phyloP scores from a whole-genome alignment of 2,329 filamentous ascomycete genomes.

The Pseudocercospora crystallina region DNA sequence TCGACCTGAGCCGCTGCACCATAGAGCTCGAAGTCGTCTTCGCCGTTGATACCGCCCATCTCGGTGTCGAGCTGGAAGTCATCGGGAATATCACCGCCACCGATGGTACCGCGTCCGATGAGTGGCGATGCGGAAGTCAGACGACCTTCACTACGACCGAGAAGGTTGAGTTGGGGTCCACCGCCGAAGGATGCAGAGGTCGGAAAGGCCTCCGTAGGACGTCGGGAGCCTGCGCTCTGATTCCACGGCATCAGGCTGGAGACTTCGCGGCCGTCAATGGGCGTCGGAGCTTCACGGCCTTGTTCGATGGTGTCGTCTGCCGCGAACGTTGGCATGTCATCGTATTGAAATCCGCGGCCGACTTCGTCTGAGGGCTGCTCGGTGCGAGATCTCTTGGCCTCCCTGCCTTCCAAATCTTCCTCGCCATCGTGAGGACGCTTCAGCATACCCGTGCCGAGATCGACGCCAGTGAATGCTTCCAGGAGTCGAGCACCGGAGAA shows the following conservation, averaged over 20 bases:
- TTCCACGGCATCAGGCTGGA: constrained; percentile 71
- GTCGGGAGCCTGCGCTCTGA: constrained; percentile 40
- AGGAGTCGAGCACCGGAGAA: constrained; percentile 60
- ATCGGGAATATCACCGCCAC: constrained; percentile 12
- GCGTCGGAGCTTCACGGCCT: constrained; percentile 65
- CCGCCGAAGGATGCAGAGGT: constrained; percentile 33
- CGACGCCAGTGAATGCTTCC: constrained; percentile 45
- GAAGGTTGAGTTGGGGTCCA: constrained; percentile 18
- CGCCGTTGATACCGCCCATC: constrained; percentile 22
- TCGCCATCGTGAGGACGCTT: constrained; percentile 31
- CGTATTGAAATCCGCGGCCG: constrained; percentile 30
- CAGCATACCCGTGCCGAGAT: constrained; percentile 19
- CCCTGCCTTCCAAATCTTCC: constrained; percentile 24
- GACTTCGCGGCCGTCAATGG: constrained; percentile 60
- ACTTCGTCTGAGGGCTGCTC: constrained; percentile 37
- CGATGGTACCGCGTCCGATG: constrained; percentile 45
- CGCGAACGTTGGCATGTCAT: constrained; percentile 15
- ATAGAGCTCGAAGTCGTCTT: constrained; percentile 48
- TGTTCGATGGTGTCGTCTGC: constrained; percentile 59
- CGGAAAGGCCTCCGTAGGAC: constrained; percentile 39
- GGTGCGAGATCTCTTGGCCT: constrained; percentile 30
- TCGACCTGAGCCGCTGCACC: constrained; percentile 47
- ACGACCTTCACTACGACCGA: constrained; percentile 51
- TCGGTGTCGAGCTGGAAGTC: constrained; percentile 20
- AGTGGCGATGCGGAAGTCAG: constrained; percentile 63